Conservation (phyloP, 1,284 basidiomycete species). For the Cystobasidium sp. region DNA sequence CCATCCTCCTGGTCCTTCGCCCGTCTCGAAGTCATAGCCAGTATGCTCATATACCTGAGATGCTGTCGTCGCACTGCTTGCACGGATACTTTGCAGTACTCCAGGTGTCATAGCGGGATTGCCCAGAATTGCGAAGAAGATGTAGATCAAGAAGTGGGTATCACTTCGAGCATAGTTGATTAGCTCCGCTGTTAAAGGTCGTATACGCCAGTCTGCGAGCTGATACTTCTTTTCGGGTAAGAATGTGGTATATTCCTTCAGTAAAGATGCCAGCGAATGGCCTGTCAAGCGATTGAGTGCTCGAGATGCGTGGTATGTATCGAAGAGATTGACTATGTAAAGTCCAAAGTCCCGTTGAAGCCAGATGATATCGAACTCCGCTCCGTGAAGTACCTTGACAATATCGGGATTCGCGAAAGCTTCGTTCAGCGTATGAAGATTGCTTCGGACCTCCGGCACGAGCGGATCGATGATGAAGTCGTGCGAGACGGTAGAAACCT, state of each 20-base stretch:
- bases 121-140: conserved; percentile 85
- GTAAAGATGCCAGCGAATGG: conserved; percentile 73
- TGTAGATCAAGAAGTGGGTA: conserved; percentile 90
- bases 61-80: conserved; percentile 50
- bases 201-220: conserved; percentile 93
- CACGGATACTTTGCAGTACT: conserved; percentile 41
- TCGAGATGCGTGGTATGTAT: conserved; percentile 93
- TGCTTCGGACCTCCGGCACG: conserved; percentile 67
- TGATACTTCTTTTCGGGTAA: conserved; percentile 95
- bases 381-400: conserved; percentile 92
- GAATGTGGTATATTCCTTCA: conserved; percentile 89
- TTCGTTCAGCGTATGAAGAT: conserved; percentile 67
- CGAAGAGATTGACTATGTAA: conserved; percentile 92
- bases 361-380: conserved; percentile 93
- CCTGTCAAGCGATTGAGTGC: conserved; percentile 64
- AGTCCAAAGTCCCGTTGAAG: conserved; percentile 93
- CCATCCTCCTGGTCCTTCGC: conserved; percentile 74
- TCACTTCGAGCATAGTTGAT: conserved; percentile 89
- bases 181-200: conserved; percentile 87
- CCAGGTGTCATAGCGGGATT: conserved; percentile 31
- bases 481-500: conserved; percentile 75
- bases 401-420: conserved; percentile 82
- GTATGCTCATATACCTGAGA: conserved; percentile 60
- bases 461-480: conserved; percentile 89
- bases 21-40: conserved; percentile 70